Conservation (phyloP, 768 basidiomycete species). For the Mrakia gelida region DNA sequence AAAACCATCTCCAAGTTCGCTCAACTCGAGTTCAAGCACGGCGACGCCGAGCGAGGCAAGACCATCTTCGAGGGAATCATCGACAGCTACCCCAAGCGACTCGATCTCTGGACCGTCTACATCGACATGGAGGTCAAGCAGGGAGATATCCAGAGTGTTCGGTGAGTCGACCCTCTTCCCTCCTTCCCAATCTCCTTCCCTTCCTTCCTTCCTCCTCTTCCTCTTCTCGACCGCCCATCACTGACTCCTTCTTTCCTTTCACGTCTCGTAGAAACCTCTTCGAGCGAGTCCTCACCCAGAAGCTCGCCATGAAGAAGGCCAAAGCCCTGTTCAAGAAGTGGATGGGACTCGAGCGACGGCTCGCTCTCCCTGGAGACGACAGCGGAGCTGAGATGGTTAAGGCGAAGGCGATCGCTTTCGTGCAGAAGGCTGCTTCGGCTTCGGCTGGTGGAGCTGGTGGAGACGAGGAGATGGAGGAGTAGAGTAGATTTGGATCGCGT, state of each 20-base stretch:
- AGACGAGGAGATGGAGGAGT: constrained; percentile 29
- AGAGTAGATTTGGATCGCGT: neutral
- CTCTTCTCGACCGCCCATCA: neutral
- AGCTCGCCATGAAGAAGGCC: constrained; percentile 91
- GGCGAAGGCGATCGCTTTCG: constrained; percentile 84
- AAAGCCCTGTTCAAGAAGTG: constrained; percentile 99
- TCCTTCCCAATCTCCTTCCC: neutral
- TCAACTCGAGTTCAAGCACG: constrained; percentile 87
- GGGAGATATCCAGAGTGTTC: constrained; percentile 68
- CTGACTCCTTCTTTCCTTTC: neutral
- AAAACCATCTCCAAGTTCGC: constrained; percentile 95
- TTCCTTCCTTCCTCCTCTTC: neutral
- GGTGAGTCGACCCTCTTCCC: constrained; percentile 50
- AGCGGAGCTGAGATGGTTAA: constrained; percentile 76
- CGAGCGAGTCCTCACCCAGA: constrained; percentile 70
- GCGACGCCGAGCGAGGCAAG: constrained; percentile 88
- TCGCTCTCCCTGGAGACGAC: constrained; percentile 63
- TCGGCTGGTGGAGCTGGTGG: constrained; percentile 14
- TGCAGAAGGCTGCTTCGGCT: constrained; percentile 34
- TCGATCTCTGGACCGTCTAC: constrained; percentile 94
- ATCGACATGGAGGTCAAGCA: constrained; percentile 90
- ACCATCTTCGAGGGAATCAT: constrained; percentile 95
- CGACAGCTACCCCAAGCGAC: constrained; percentile 89
- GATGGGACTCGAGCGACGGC: constrained; percentile 75
- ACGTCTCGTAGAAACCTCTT: constrained; percentile 68